phyloP scores from a whole-genome alignment of 2,329 filamentous ascomycete genomes.

The Chaetomium globosum region DNA sequence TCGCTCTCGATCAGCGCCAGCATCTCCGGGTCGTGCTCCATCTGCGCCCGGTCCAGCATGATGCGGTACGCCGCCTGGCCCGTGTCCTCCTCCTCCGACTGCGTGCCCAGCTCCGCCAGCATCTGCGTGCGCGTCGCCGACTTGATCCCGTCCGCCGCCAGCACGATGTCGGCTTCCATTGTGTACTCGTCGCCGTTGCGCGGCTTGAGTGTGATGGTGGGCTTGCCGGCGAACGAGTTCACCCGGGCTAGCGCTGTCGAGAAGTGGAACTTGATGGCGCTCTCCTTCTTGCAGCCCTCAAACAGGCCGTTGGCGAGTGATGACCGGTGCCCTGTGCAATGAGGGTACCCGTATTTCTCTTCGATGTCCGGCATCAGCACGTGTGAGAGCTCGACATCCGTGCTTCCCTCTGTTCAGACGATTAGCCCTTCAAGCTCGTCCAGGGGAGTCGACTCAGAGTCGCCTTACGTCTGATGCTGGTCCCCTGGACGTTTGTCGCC shows the following conservation, averaged over 20 bases:
- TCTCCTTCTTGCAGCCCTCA: slow-evolving; percentile 66
- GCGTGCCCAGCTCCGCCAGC: slow-evolving; percentile 55
- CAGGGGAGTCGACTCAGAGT: neutral
- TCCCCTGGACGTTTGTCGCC: slow-evolving; percentile 70
- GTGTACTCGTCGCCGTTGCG: slow-evolving; percentile 57
- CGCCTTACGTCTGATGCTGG: slow-evolving; percentile 67
- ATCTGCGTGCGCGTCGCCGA: slow-evolving; percentile 55
- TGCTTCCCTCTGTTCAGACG: slow-evolving; percentile 59
- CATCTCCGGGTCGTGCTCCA: slow-evolving; percentile 68
- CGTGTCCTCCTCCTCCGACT: slow-evolving; percentile 65
- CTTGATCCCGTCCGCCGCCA: slow-evolving; percentile 61
- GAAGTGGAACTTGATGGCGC: slow-evolving; percentile 70
- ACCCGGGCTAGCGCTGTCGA: slow-evolving; percentile 59
- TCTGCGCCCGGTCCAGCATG: slow-evolving; percentile 69
- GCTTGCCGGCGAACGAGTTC: slow-evolving; percentile 60
- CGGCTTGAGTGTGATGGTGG: slow-evolving; percentile 62
- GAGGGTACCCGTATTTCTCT: slow-evolving; percentile 70
- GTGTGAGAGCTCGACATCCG: slow-evolving; percentile 68
- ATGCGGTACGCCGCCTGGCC: slow-evolving; percentile 79
- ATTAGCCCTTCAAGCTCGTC: neutral
- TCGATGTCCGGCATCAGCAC: slow-evolving; percentile 70
- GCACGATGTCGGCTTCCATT: slow-evolving; percentile 56
- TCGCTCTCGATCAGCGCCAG: slow-evolving; percentile 68
- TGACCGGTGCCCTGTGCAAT: slow-evolving; percentile 78
- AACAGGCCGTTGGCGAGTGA: slow-evolving; percentile 71